Conservation (phyloP, 768 basidiomycete genomes). For the Pisolithus tinctorius region DNA sequence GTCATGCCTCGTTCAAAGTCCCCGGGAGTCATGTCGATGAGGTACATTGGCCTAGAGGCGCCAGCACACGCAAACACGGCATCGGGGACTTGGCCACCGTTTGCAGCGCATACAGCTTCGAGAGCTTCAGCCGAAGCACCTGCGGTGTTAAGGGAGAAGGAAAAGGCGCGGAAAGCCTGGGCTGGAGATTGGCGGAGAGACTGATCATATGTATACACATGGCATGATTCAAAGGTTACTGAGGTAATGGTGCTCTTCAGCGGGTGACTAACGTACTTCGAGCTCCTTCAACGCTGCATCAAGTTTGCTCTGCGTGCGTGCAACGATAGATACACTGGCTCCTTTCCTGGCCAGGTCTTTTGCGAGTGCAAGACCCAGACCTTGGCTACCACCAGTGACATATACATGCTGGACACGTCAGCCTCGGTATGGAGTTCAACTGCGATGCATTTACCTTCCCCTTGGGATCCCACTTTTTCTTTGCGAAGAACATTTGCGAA, state of each 20-base stretch:
- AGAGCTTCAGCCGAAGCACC: conserved; percentile 54
- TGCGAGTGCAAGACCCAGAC: conserved; percentile 73
- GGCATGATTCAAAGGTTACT: neutral
- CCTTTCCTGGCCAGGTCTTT: conserved; percentile 58
- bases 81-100: conserved; percentile 60
- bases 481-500: neutral
- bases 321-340: conserved; percentile 82
- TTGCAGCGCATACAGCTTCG: conserved; percentile 46
- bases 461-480: conserved; percentile 43
- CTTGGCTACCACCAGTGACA: conserved; percentile 78
- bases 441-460: conserved; percentile 27
- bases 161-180: conserved; percentile 61
- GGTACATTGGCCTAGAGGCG: conserved; percentile 59
- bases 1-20: conserved; percentile 42
- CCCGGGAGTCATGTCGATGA: conserved; percentile 60
- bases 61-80: conserved; percentile 81
- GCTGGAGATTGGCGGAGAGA: conserved; percentile 42
- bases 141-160: conserved; percentile 54
- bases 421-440: neutral
- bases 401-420: conserved; percentile 60
- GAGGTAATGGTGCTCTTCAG: neutral
- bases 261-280: conserved; percentile 44
- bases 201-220: conserved; percentile 26
- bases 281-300: conserved; percentile 52
- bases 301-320: conserved; percentile 60